These are phyloP conservation scores for Arthroderma sp. DNA, from an alignment of 2,329 filamentous ascomycete species.

Conservation along the genomic window DNA sequence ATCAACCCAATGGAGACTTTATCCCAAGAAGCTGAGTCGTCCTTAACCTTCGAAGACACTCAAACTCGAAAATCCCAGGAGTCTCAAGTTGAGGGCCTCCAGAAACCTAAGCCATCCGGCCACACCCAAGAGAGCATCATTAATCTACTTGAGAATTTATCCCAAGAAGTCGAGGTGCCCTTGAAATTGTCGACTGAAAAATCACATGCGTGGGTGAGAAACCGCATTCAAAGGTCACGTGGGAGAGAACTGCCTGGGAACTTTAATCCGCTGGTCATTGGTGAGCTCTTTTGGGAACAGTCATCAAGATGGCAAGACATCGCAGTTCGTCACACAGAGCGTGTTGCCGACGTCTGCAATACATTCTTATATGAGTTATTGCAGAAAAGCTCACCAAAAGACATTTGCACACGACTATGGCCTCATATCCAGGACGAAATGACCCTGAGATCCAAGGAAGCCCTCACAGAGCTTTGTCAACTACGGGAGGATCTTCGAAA, in stretches of 20 bases:
- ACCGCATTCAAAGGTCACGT: background rate
- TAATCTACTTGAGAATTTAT: background rate
- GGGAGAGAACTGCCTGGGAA: conserved; percentile 25
- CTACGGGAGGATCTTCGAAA: background rate
- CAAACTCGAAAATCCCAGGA: background rate
- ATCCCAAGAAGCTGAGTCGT: background rate
- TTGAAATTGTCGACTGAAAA: background rate
- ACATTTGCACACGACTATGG: background rate
- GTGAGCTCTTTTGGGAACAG: conserved; percentile 28
- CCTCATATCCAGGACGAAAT: background rate
- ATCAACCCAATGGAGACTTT: background rate
- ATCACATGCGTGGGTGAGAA: background rate
- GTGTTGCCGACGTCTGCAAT: background rate
- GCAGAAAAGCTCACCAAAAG: background rate
- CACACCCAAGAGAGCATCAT: background rate
- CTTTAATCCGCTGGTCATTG: conserved; percentile 27
- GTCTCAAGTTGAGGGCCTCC: too few species aligned
- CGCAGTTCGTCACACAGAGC: conserved; percentile 8
- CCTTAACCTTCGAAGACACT: background rate
- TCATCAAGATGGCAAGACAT: conserved; percentile 20
- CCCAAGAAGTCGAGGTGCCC: background rate
- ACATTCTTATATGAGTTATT: background rate
- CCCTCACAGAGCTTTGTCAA: background rate
- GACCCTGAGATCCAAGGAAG: background rate
- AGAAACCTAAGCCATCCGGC: too few species aligned